Evolutionary conservation across 768 basidiomycete species (phyloP), one percentile per base, ranked within the genome.

Genomic region (Boletus reticulatus): DNA sequence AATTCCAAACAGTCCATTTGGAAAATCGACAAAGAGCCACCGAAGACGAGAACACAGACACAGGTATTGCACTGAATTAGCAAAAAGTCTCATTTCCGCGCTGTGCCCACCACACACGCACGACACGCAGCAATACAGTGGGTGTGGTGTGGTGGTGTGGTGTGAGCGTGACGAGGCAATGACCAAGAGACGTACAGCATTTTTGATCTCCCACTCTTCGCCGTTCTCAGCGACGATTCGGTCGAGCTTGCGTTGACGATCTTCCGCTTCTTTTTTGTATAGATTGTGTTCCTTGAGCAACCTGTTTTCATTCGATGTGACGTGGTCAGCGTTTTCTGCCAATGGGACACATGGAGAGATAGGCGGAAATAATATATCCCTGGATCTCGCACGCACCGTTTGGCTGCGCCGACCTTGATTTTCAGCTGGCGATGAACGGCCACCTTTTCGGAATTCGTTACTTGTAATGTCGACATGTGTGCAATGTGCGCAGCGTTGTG

Each of bases 181-280:
- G 50, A 68, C 43, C 43, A 45, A 42, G 48, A 60, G 46, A 75
- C 86, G 61, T 68, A 89, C 90, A 65, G 79, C 82, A 71, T 85
- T 91, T 71, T 83, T 89, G 67, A 88, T 74, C 52, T 89, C 84
- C 89, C 88, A 92, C 41, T 84, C 84, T 60, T 91, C 87, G 41
- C 80, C 81, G 48, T 72, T 80, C 48, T 83, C 80, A 12, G 79
- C 80, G 54, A 81, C 70, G 64, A 88, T 72, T 68, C 83, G 83
- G 60, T 85, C 83, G n/a, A 84, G 74, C 65, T 80, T 87, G 50
- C 68, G 70, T 62, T 82, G 74, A 60, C 83, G 78, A 34, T 83
- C 76, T 57, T 76, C 80, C 6, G 79, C 79, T 74, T 95, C 92
- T 48, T 82, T 79, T 60, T 72, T 74, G 70, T 94, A 94, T 19